Evolutionary conservation across 2,329 filamentous ascomycete genomes (phyloP), one percentile per base, ranked within the genome.

Genomic region (Aspergillus felis): DNA sequence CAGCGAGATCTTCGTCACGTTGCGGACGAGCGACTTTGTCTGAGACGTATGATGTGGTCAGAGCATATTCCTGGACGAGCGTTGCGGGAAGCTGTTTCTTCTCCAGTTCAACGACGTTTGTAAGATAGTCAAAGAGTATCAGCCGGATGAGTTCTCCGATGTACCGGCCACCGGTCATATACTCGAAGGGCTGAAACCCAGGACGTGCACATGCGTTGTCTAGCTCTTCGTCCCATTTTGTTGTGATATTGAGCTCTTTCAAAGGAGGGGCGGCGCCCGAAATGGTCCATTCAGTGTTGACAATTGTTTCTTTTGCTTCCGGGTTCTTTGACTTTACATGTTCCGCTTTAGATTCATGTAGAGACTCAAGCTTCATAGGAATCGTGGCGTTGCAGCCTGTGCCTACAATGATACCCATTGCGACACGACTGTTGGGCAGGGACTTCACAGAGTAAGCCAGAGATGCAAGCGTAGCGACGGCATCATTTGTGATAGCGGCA

Each of bases 241-340:
- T 92, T 53, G 90, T 83, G 50, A 92, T 80, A 12, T 71, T 64
- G 24, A 77, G 66, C 25, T 86, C 80, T 25, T 81, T 78, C 54
- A 93, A 76, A 0, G 90, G 88, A 6, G 81, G 78, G n/a, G 85
- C 86, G 2, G 89, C 85, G 6, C 90, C 90, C 27, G 87, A 87
- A 65, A 94, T 91, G 53, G 87, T 90, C 87, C 89, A 92, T 74
- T 94, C 90, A 0, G 90, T 93, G 68, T 93, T 93, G 61, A 93
- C 85, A 4, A 90, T 84, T 14, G 92, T 87, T 63, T 84, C 87
- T n/a, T 83, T 77, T 6, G 88, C 80, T 12, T 79, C 75, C 1
- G 78, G 71, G 56, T 75, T 71, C 60, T 74, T 75, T 14, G 75
- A 80, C 17, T 79, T 79, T 38, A 84, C 74, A 6, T 79, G 61